Base-by-base conservation (phyloP, 2,329 filamentous ascomycete species). In the Alternaria rosae region DNA sequence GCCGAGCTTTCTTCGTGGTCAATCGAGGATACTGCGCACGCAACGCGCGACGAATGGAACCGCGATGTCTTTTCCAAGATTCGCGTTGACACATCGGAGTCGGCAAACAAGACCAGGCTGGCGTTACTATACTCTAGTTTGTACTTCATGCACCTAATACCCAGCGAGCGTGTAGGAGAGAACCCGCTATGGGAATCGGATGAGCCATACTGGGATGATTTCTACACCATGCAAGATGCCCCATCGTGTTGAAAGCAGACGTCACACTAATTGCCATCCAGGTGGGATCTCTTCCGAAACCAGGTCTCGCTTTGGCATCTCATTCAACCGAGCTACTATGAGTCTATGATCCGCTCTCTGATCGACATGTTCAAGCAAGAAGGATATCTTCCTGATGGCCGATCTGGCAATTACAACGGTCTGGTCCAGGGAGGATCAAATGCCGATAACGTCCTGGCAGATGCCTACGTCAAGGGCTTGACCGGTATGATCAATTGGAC, bases 301-400 rank as follows among this genome's bases (percentile, higher is more conserved):
- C 76, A 78, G 43, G 75, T 78, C 1, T 75, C 71, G 1, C 50
- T 79, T 5, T 79, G 75, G 87, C 53, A 89, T 87, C 80, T 92
- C n/a, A 74, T 90, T 1, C 89, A 92, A 63, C 89, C 90, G 0
- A 66, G 80, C 0, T 86, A 89, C 2, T 87, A 91, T 26, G 85
- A 88, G 0, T 79, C 85, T 35, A 91, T 92, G 88, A 82, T 92
- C n/a, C 84, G 89, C 13, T 89, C 87, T 32, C 79, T 92, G 43
- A 87, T 92, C 28, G 89, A 92, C 56, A 91, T 87, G 58, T 78
- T 75, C 66, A 77, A 72, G 57, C 57, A 91, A 65, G 85, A 91
- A 68, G 91, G 91, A 0, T 92, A 87, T 79, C 78, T 93, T 2
- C 91, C 91, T 0, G 91, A 93, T 72, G 92, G 90, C 56, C 86